Base-by-base conservation (phyloP, 2,329 filamentous ascomycete genomes). In the Lasiodiplodia hormozganensis region DNA sequence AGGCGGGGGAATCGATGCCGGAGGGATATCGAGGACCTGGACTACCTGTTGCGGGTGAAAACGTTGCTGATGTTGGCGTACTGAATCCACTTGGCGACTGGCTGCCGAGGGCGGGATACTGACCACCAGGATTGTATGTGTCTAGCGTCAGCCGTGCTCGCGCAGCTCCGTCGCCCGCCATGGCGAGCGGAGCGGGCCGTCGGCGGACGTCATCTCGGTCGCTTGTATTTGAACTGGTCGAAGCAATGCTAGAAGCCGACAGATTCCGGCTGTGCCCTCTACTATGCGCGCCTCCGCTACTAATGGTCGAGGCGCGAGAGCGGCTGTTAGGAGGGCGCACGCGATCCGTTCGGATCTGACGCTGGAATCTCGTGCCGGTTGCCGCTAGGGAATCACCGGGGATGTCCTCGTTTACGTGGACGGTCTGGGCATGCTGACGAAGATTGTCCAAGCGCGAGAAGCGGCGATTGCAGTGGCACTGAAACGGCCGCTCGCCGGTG, bases 331-430 rank as follows among this genome's bases (percentile, higher is more conserved):
- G 87, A 62, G 92, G 91, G 66, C 93, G 87, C 40, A 95, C 91
- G 69, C 93, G 86, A 72, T 97, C 94, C 0, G 93, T 96, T 65
- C 95, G 88, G 69, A 97, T 93, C 79, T 97, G 94, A 70, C 95
- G 88, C 75, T 97, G 95, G 74, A 97, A 97, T 49, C 95, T 87
- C 10, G 94, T 97, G 28, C 94, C 94, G 1, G 93, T 96, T 4
- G 95, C 96, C 18, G 96, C 96, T 23, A 98, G 87, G 1, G 96
- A 98, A 78, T 97, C 94, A 51, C 90, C 89, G 3, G 96, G 96
- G 40, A 99, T 99, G 68, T 97, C 94, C 78, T 98, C 96, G 78
- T 98, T 97, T 69, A 97, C 92, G 78, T 99, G 96, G 0, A 99
- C 96, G 0, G 96, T 98, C 79, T 97, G 94, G 54, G 96, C 96